phyloP scores from a whole-genome alignment of 305 asterid genomes.

The Solanum chacoense region DNA sequence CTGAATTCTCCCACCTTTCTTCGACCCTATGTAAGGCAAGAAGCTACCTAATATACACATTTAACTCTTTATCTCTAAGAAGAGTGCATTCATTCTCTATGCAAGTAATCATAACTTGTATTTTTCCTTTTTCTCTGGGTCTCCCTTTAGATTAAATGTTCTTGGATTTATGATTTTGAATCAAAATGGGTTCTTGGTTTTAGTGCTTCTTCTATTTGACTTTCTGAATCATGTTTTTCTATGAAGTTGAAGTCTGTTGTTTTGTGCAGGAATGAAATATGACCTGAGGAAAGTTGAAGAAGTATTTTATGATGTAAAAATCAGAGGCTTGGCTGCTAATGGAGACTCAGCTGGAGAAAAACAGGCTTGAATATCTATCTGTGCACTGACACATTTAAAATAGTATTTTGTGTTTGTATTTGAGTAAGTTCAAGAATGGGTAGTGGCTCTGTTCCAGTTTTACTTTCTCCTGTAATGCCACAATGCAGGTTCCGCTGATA shows the following conservation, averaged over 20 bases:
- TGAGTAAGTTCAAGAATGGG: not conserved
- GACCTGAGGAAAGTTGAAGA: conserved; percentile 90
- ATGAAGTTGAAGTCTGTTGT: not conserved
- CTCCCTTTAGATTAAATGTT: not conserved
- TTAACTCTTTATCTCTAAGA: not conserved
- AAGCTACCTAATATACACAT: not conserved
- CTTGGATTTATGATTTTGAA: not conserved
- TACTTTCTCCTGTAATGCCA: not conserved
- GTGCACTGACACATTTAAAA: not conserved
- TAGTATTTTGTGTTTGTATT: not conserved
- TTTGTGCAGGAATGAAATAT: conserved; percentile 76
- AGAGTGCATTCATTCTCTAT: not conserved
- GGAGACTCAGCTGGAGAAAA: conserved; percentile 21
- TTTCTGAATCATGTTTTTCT: not conserved
- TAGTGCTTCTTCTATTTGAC: not conserved
- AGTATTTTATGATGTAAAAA: conserved; percentile 81
- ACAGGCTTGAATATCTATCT: conserved; percentile 14
- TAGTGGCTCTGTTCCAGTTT: not conserved
- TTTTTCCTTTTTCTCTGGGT: not conserved
- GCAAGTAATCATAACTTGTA: not conserved
- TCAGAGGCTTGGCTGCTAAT: conserved; percentile 55
- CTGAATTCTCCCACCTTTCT: not conserved
- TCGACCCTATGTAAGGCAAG: not conserved
- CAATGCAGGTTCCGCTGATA: not conserved
- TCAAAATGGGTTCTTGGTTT: not conserved